phyloP scores from a whole-genome alignment of 2,329 filamentous ascomycete genomes.

The Diaporthe velutina region DNA sequence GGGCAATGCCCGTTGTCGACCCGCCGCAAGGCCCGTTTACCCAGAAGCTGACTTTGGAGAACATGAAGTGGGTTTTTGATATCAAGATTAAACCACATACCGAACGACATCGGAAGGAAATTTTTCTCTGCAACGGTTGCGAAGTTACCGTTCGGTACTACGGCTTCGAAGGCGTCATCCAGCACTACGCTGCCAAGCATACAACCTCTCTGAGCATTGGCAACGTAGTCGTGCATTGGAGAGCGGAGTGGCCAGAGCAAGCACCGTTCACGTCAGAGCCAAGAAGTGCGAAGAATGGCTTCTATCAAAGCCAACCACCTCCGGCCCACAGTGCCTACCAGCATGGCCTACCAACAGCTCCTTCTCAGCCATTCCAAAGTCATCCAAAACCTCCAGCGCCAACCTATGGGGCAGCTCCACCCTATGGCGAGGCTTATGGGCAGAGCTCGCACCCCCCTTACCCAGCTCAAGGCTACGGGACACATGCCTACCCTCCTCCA shows the following conservation, averaged over 20 bases:
- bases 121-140: conserved; percentile 82
- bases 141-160: conserved; percentile 75
- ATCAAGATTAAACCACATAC: conserved; percentile 80
- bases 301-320: conserved; percentile 34
- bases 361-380: conserved; percentile 40
- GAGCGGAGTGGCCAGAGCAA: conserved; percentile 81
- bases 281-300: conserved; percentile 50
- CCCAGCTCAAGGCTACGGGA: conserved; percentile 36
- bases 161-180: conserved; percentile 82
- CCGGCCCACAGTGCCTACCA: conserved; percentile 40
- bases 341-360: conserved; percentile 34
- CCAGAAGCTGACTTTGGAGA: conserved; percentile 79
- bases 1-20: conserved; percentile 59
- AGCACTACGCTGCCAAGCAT: conserved; percentile 88
- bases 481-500: conserved; percentile 42
- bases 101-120: conserved; percentile 74
- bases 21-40: conserved; percentile 66
- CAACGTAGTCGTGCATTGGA: conserved; percentile 82
- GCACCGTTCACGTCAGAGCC: conserved; percentile 79
- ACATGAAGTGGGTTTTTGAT: conserved; percentile 90
- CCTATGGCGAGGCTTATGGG: conserved; percentile 49
- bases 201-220: conserved; percentile 77
- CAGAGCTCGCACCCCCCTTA: conserved; percentile 46
- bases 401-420: conserved; percentile 48
- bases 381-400: conserved; percentile 45